Evolutionary conservation across 495 filamentous ascomycete genomes (phyloP).

Genomic region (Tuber melanosporum): DNA sequence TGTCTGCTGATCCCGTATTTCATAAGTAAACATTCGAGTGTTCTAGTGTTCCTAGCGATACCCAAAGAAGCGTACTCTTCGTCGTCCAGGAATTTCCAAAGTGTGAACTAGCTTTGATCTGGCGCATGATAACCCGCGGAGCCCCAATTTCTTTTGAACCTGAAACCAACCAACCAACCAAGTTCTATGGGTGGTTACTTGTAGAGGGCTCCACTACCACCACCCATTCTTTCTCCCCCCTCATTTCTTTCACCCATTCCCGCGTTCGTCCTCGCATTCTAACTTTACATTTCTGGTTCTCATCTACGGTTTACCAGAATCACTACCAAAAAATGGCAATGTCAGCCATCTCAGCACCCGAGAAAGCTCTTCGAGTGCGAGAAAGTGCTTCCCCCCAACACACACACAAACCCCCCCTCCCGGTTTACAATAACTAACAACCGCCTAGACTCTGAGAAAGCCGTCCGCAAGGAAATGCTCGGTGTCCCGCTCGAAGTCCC

Average conservation of each 20-base stretch:
- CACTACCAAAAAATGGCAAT: conserved; percentile 21
- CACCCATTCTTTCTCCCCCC: not conserved
- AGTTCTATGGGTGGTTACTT: not conserved
- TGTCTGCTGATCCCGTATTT: not conserved
- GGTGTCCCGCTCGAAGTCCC: conserved; percentile 43
- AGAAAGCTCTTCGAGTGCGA: conserved; percentile 33
- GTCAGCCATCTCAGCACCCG: conserved; percentile 29
- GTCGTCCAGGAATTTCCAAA: not conserved
- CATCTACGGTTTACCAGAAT: not conserved
- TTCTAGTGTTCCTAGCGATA: not conserved
- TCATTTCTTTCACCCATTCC: not conserved
- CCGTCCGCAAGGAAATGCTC: conserved; percentile 42
- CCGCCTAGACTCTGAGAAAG: conserved; percentile 35
- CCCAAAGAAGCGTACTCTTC: not conserved
- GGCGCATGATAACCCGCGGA: not conserved
- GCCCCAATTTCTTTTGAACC: not conserved
- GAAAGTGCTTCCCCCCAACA: conserved; percentile 24
- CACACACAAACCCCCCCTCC: too few relatives aligned
- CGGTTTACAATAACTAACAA: not conserved
- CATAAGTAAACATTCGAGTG: not conserved
- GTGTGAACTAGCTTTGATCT: not conserved
- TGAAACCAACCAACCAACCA: not conserved
- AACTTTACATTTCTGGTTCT: not conserved
- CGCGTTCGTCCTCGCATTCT: not conserved
- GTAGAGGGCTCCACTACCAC: not conserved